Conservation (phyloP, 2,329 filamentous ascomycete genomes). For the Elsinoe arachidis region DNA sequence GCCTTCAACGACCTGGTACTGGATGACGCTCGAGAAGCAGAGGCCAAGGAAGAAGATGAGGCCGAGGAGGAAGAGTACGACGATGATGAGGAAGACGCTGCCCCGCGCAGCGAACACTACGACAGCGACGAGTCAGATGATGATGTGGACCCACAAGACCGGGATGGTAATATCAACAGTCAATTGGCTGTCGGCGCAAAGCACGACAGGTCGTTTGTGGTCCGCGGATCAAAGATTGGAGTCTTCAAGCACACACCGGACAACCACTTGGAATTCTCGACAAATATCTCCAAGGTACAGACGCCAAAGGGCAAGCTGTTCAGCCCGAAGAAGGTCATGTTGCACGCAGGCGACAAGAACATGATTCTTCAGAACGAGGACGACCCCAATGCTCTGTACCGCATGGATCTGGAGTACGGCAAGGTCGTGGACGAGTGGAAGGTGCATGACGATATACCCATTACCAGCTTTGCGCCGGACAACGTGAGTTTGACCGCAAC, state of each 20-base stretch:
- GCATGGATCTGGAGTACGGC: constrained; percentile 96
- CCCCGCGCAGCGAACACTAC: constrained; percentile 62
- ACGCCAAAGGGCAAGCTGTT: constrained; percentile 81
- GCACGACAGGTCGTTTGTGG: constrained; percentile 92
- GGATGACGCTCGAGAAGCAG: constrained; percentile 61
- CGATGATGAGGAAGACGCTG: constrained; percentile 56
- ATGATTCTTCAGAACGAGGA: constrained; percentile 76
- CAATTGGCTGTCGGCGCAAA: constrained; percentile 94
- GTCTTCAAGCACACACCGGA: constrained; percentile 95
- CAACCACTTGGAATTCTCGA: constrained; percentile 90
- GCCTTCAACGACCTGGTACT: constrained; percentile 91
- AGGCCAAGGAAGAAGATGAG: constrained; percentile 44
- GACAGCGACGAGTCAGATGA: constrained; percentile 73
- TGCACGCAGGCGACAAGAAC: constrained; percentile 81
- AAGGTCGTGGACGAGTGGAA: constrained; percentile 99
- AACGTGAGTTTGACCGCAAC: constrained; percentile 44
- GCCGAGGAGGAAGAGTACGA: constrained; percentile 51
- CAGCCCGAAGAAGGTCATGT: constrained; percentile 93
- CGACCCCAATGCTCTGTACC: constrained; percentile 84
- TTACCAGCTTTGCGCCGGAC: constrained; percentile 85
- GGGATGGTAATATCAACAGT: constrained; percentile 81
- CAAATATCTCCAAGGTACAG: constrained; percentile 91
- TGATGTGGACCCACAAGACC: constrained; percentile 56
- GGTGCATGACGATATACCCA: constrained; percentile 88
- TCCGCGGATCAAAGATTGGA: constrained; percentile 94